Conservation (phyloP, 306 rosid genomes). For the Dryas drummondii region DNA sequence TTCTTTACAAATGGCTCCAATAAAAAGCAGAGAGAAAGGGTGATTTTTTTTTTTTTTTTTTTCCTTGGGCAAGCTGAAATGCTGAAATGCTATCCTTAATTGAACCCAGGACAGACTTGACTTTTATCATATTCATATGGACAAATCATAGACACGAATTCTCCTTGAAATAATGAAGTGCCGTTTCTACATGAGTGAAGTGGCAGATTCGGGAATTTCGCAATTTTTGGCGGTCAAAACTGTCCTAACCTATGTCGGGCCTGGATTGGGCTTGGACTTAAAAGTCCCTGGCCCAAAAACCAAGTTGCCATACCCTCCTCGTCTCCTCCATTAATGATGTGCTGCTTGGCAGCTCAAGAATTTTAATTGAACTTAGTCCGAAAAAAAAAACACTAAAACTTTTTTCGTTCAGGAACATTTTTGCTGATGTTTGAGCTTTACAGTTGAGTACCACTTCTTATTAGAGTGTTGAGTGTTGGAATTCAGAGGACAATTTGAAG, state of each 20-base stretch:
- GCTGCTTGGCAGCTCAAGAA: neutral
- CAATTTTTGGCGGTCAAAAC: neutral
- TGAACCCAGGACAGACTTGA: too few relatives aligned
- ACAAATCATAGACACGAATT: too few relatives aligned
- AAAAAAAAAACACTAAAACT: neutral
- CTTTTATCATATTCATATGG: too few relatives aligned
- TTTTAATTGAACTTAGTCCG: neutral
- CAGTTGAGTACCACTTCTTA: neutral
- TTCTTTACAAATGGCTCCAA: too few relatives aligned
- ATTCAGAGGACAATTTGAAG: neutral
- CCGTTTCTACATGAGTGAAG: neutral
- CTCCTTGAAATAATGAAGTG: too few relatives aligned
- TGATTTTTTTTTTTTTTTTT: too few relatives aligned
- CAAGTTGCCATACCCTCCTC: neutral
- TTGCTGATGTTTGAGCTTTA: neutral
- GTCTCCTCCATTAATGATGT: neutral
- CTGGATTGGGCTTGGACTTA: neutral
- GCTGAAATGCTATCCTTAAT: too few relatives aligned
- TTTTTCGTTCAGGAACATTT: neutral
- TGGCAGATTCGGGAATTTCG: neutral
- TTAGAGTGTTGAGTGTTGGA: neutral
- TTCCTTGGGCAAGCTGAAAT: too few relatives aligned
- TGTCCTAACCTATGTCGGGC: too few relatives aligned
- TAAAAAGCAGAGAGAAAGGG: too few relatives aligned
- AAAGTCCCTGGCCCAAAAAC: neutral